These are phyloP conservation scores for Hepatocystis sp. DNA, from an alignment of 169 alveolate species.

Conservation along the genomic window DNA sequence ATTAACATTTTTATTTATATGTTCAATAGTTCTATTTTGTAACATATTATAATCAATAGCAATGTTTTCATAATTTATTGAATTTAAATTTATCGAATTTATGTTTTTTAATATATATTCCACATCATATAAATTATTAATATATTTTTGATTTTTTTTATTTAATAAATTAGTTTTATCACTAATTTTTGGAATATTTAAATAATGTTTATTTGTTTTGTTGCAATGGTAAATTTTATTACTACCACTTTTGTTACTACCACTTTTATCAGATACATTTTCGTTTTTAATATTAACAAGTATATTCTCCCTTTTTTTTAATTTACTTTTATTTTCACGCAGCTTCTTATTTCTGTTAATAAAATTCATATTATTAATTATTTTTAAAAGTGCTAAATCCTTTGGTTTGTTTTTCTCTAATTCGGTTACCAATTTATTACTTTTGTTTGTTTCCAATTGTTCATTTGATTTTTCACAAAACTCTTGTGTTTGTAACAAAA, in stretches of 20 bases:
- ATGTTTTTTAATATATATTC: constrained; percentile 25
- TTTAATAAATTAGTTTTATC: too few species aligned
- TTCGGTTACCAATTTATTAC: neutral
- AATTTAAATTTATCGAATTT: constrained; percentile 15
- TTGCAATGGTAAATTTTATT: too few species aligned
- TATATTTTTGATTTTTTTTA: constrained; percentile 1
- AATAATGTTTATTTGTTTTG: too few species aligned
- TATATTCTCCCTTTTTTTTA: too few species aligned
- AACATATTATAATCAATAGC: constrained; percentile 10
- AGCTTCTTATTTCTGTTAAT: constrained; percentile 4
- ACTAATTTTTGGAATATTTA: too few species aligned
- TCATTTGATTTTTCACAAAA: too few species aligned
- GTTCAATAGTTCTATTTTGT: neutral
- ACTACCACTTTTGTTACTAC: too few species aligned
- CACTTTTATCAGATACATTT: too few species aligned
- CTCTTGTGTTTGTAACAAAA: too few species aligned
- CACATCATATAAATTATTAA: constrained; percentile 7
- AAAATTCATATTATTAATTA: constrained; percentile 1
- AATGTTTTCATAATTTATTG: constrained; percentile 15
- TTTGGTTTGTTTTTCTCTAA: too few species aligned
- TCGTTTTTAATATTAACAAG: too few species aligned
- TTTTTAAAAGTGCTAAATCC: constrained; percentile 1
- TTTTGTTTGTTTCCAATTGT: too few species aligned
- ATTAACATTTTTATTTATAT: constrained; percentile 24
- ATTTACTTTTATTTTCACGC: constrained; percentile 10